These are phyloP conservation scores for Cladosporium phlei DNA, from an alignment of 2,329 filamentous ascomycete genomes.

Conservation along the genomic window DNA sequence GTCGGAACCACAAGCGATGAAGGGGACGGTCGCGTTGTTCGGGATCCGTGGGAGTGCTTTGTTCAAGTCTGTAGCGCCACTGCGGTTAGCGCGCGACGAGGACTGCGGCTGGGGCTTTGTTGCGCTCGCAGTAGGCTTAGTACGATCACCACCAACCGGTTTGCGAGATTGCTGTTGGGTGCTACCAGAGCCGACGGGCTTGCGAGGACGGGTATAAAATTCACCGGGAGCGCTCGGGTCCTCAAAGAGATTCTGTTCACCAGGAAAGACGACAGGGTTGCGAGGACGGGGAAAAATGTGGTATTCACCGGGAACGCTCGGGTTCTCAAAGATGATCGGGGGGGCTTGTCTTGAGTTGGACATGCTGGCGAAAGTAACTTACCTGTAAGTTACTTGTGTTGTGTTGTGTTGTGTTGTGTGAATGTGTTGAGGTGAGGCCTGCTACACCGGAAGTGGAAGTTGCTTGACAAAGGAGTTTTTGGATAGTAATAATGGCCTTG, in stretches of 20 bases:
- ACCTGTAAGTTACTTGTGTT: background rate
- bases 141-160: background rate
- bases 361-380: conserved; percentile 1
- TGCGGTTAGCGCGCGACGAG: background rate
- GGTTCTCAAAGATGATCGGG: too few species aligned
- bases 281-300: too few species aligned
- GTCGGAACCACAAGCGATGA: background rate
- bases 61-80: background rate
- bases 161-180: background rate
- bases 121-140: background rate
- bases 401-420: background rate
- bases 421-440: conserved; percentile 5
- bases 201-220: background rate
- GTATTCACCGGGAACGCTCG: too few species aligned
- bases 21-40: too few species aligned
- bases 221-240: too few species aligned
- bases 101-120: background rate
- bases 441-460: conserved; percentile 8
- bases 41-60: background rate
- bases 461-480: background rate
- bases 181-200: background rate
- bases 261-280: too few species aligned
- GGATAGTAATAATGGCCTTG: background rate
- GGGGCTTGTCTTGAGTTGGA: background rate
- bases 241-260: too few species aligned